Evolutionary conservation across 129 eudicot genomes (phyloP).

Genomic region (Tagetes patula): DNA sequence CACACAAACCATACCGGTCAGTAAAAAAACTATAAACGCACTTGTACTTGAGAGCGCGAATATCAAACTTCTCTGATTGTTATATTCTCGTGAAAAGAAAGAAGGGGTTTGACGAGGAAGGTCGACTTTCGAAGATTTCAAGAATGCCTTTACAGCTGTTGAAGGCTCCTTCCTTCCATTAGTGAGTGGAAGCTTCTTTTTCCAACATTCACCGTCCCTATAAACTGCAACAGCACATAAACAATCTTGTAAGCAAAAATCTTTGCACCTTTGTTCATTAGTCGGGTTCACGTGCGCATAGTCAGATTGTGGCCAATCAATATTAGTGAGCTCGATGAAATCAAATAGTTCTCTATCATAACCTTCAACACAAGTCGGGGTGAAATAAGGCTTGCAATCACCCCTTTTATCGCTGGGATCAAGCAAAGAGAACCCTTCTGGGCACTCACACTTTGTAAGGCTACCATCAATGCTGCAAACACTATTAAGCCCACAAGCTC

Average conservation of each 20-base stretch:
- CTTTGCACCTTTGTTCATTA: neutral
- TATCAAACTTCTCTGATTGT: neutral
- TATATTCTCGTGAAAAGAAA: neutral
- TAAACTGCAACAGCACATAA: slow-evolving; percentile 6
- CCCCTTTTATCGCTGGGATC: neutral
- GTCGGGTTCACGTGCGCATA: neutral
- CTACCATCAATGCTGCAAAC: slow-evolving; percentile 6
- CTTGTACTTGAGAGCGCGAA: neutral
- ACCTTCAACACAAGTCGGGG: neutral
- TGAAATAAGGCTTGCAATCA: neutral
- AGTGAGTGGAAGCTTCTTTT: neutral
- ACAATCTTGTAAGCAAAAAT: slow-evolving; percentile 3
- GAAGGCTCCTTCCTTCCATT: neutral
- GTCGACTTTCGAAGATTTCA: neutral
- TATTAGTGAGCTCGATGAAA: neutral
- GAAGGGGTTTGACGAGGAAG: neutral
- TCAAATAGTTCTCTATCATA: neutral
- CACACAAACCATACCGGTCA: neutral
- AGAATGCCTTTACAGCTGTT: neutral
- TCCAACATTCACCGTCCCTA: neutral
- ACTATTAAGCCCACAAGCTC: neutral
- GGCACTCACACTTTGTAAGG: neutral
- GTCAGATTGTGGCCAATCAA: neutral
- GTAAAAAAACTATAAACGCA: neutral
- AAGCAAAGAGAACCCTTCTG: slow-evolving; percentile 1